Evolutionary conservation across 495 filamentous ascomycete species (phyloP), one percentile per base, ranked within the genome.

Genomic region (Tuber indicum): DNA sequence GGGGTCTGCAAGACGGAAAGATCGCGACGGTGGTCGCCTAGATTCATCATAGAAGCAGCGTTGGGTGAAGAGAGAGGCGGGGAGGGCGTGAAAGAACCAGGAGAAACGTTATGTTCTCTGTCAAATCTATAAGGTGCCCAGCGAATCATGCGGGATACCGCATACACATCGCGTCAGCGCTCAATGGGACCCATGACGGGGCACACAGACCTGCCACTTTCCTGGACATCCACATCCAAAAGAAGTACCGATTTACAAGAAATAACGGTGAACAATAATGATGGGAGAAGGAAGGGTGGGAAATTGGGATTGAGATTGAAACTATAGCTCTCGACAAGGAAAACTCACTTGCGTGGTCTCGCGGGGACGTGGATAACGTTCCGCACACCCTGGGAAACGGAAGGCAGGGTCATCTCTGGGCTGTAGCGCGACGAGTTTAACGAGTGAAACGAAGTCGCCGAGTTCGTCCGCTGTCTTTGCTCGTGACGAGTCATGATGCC

Each of bases 1-100:
- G 87, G 86, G 62, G 88, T 89, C 72, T 92, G 90, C 71, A 92
- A 85, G 41, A 91, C 89, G 71, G 90, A 88, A n/a, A 93, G 88
- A 75, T 92, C 90, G 83, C 90, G 90, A 77, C 91, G 89, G 81
- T 93, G 90, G 82, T 90, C 89, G 58, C 58, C 58, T 36, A 66
- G 58, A 79, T 86, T 86, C 76, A 92, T 86, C 75, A 90, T 75
- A 71, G 75, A 71, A 45, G 49, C 73, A 74, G 78, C 62, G 75
- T 76, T 84, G 79, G 83, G 73, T 76, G 82, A 78, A 79, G 84
- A 81, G 81, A 82, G 76, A 77, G 66, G 86, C 69, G 79, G 82
- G n/a, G 75, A 86, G 72, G 75, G 82, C 76, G 81, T 81, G 73
- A 83, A 79, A 21, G 83, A 84, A 26, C 83, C 78, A 72, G 83